Percentiles rank a stretch among this genome's conserved stretches.
Evolutionary conservation across 2,329 filamentous ascomycete species (phyloP).

Genomic region (Ampelomyces quisqualis): DNA sequence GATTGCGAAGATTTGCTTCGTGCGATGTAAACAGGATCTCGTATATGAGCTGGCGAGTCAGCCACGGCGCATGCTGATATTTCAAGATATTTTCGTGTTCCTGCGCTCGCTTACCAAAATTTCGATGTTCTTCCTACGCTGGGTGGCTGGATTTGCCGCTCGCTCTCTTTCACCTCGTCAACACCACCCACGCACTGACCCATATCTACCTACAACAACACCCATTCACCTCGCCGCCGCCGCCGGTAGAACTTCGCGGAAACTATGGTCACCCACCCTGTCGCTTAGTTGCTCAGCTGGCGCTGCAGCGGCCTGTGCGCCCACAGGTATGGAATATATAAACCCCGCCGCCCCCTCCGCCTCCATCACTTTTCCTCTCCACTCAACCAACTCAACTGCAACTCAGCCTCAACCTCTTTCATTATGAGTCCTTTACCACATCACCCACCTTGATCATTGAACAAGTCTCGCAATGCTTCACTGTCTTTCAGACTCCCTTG

Average conservation of each 20-base stretch:
- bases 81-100: no score
- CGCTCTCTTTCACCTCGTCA: background rate
- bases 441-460: background rate
- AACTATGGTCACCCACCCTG: no score
- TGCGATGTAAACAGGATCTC: no score
- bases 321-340: background rate
- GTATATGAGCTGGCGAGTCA: no score
- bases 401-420: background rate
- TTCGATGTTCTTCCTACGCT: background rate
- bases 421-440: background rate
- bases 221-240: background rate
- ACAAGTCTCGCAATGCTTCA: background rate
- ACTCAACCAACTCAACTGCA: conserved; percentile 1
- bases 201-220: background rate
- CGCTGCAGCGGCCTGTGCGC: background rate
- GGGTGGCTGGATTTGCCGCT: background rate
- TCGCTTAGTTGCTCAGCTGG: background rate
- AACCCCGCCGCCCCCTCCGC: background rate
- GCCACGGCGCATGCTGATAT: no score
- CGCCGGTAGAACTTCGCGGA: background rate
- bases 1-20: no score
- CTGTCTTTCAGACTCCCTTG: no score
- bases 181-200: background rate
- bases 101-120: no score
- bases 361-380: background rate